These are phyloP conservation scores for Penicillium diatomitis DNA, from an alignment of 495 filamentous ascomycete species.

Conservation along the genomic window DNA sequence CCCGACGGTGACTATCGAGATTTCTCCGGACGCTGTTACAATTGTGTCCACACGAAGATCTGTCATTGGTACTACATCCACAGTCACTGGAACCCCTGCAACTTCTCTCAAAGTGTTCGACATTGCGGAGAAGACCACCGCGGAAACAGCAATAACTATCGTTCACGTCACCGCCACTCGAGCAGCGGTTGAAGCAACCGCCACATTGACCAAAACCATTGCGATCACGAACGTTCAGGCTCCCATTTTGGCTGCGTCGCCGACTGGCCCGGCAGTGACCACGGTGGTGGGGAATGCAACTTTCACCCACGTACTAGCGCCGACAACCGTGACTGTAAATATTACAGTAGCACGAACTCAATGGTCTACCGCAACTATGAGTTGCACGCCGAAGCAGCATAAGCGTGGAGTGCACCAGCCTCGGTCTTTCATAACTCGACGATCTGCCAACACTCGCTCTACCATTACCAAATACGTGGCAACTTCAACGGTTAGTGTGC, in stretches of 20 bases:
- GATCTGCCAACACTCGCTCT: background rate
- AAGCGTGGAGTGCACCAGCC: conserved; percentile 1
- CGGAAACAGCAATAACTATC: background rate
- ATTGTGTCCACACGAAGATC: background rate
- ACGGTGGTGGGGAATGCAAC: background rate
- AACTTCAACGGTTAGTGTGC: background rate
- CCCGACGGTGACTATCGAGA: no score
- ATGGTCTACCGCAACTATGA: background rate
- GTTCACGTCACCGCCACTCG: background rate
- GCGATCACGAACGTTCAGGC: background rate
- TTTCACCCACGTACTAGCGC: background rate
- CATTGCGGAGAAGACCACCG: background rate
- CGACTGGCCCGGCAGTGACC: background rate
- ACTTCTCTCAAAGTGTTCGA: background rate
- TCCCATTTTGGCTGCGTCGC: background rate
- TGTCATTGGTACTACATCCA: background rate
- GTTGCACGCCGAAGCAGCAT: background rate
- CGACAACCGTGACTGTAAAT: background rate
- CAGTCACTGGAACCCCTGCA: background rate
- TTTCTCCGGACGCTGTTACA: no score
- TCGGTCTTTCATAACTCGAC: background rate
- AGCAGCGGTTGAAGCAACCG: background rate
- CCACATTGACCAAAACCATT: background rate
- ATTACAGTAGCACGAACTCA: background rate
- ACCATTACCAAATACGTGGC: background rate